Evolutionary conservation across 2,329 filamentous ascomycete species (phyloP).

Genomic region (Colletotrichum musicola): DNA sequence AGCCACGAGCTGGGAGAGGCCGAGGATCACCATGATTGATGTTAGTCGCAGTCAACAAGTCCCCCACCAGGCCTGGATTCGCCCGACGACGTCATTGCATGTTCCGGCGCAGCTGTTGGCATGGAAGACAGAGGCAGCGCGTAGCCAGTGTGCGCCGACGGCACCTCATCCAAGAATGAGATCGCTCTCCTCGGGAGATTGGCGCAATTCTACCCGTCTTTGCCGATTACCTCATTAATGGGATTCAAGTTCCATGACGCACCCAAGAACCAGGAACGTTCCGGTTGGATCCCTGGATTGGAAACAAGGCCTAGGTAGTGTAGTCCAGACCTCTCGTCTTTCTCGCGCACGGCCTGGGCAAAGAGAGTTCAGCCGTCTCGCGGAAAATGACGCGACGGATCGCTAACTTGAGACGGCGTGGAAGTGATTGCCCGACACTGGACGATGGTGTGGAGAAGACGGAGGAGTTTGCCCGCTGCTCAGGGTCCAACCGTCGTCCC

Average conservation of each 20-base stretch:
- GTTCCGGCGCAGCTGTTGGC: not conserved
- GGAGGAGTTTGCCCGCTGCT: constrained; percentile 26
- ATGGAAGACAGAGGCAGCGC: not conserved
- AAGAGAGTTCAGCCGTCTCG: constrained; percentile 25
- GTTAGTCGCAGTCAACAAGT: not conserved
- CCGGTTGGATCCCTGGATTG: not conserved
- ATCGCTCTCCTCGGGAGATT: constrained; percentile 2
- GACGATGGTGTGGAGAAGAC: constrained; percentile 14
- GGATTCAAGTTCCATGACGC: not conserved
- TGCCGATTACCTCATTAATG: constrained; percentile 13
- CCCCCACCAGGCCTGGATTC: not conserved
- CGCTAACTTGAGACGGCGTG: constrained; percentile 35
- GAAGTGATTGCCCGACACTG: constrained; percentile 17
- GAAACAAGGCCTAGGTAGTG: not conserved
- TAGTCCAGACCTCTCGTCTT: not conserved
- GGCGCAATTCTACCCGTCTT: not conserved
- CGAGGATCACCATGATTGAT: not conserved
- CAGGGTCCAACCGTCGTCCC: constrained; percentile 28
- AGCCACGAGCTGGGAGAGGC: not conserved
- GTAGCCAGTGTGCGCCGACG: not conserved
- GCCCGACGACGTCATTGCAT: constrained; percentile 1
- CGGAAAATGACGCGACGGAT: constrained; percentile 15
- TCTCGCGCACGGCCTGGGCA: not conserved
- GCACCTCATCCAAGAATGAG: not conserved
- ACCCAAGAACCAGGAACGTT: not conserved